These are phyloP conservation scores for Aureobasidium melanogenum DNA, from an alignment of 2,329 filamentous ascomycete genomes.

Conservation along the genomic window DNA sequence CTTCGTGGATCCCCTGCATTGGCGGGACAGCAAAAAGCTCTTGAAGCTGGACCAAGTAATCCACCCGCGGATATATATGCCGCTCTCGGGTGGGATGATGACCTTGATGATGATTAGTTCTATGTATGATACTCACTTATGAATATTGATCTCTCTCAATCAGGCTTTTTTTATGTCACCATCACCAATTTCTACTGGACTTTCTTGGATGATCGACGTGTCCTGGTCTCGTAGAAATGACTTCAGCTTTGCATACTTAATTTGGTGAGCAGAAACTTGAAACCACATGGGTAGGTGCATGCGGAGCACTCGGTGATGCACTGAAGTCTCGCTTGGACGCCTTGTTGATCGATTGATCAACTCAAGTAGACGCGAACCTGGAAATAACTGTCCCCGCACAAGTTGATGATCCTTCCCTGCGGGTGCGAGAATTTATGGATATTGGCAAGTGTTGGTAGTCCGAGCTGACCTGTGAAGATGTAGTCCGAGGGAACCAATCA, in stretches of 20 bases:
- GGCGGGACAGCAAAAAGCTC: neutral
- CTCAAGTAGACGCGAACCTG: neutral
- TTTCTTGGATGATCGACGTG: neutral
- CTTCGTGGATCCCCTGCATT: slow-evolving; percentile 7
- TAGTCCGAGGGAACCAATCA: neutral
- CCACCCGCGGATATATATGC: slow-evolving; percentile 29
- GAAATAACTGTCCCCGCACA: neutral
- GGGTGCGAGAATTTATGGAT: too few relatives aligned
- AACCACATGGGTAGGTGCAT: neutral
- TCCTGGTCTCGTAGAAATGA: neutral
- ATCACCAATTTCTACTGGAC: too few relatives aligned
- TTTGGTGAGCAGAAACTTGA: too few relatives aligned
- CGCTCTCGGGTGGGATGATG: slow-evolving; percentile 38
- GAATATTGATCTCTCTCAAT: neutral
- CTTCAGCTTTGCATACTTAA: too few relatives aligned
- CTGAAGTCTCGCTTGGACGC: too few relatives aligned
- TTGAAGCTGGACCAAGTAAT: neutral
- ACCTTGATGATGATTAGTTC: slow-evolving; percentile 5
- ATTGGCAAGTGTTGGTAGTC: neutral
- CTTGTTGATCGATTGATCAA: neutral
- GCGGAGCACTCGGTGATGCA: neutral
- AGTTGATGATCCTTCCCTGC: neutral
- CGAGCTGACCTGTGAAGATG: neutral
- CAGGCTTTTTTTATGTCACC: neutral
- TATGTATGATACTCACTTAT: neutral